Evolutionary conservation across 2,329 filamentous ascomycete species (phyloP).

Genomic region (Hirsutella rhossiliensis): DNA sequence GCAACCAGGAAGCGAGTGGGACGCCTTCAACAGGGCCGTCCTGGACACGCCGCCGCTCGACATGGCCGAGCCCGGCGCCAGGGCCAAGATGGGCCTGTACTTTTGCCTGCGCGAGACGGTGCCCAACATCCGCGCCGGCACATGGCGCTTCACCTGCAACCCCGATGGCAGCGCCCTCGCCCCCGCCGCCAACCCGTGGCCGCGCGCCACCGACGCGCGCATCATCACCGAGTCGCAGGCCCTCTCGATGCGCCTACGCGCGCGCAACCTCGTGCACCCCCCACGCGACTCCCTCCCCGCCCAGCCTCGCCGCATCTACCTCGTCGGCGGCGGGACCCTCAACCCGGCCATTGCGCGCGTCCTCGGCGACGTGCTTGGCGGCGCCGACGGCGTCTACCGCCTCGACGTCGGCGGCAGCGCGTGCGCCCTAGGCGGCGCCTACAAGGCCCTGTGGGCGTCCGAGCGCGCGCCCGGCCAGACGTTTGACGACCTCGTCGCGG

Average conservation of each 20-base stretch:
- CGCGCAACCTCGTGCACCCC: constrained; percentile 57
- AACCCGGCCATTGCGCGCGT: constrained; percentile 83
- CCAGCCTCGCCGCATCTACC: constrained; percentile 81
- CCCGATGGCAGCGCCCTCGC: constrained; percentile 41
- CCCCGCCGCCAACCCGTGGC: constrained; percentile 18
- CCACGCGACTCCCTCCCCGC: constrained; percentile 50
- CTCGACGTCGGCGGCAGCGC: constrained; percentile 92
- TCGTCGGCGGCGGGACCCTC: constrained; percentile 82
- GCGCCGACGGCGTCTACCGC: constrained; percentile 80
- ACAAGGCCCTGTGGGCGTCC: constrained; percentile 90
- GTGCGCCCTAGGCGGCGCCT: constrained; percentile 85
- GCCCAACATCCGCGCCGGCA: constrained; percentile 75
- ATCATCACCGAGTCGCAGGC: constrained; percentile 91
- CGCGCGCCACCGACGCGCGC: constrained; percentile 62
- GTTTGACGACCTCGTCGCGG: constrained; percentile 79
- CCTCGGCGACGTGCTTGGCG: constrained; percentile 79
- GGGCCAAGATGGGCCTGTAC: constrained; percentile 83
- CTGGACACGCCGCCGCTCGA: constrained; percentile 58
- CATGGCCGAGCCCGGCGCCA: constrained; percentile 37
- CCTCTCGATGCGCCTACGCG: constrained; percentile 78
- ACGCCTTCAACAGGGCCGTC: constrained; percentile 64
- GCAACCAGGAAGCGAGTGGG: constrained; percentile 39
- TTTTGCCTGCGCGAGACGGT: constrained; percentile 94
- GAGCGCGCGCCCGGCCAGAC: constrained; percentile 57
- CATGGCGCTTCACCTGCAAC: constrained; percentile 65